Evolutionary conservation across 257 asterid species (phyloP), one percentile per base, ranked within the genome.

Genomic region (Verbascum thapsus): DNA sequence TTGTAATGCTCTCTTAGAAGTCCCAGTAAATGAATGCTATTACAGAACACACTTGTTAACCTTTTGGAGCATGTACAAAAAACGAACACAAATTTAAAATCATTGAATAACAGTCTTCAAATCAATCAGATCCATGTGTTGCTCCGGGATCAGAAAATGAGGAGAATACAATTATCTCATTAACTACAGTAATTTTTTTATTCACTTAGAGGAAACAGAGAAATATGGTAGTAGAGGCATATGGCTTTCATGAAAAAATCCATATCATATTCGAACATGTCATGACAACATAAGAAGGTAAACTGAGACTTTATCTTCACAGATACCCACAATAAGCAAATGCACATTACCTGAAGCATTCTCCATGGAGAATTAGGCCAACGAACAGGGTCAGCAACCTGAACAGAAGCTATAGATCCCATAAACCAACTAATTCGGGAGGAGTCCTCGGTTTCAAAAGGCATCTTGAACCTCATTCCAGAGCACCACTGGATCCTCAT

Each of bases 281-380:
- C 32, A 26, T 26, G 5, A 26, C 32, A 26, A 26, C 32, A 26
- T 26, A 26, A 1, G 3, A 5, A 26, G 32, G 32, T 26, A 5
- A 26, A 7, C 38, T 2, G 8, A 7, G 5, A 10, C 39, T 3
- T 51, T 17, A 30, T 37, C 26, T 37, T 45, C 5, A 26, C 8
- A 60, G 44, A 43, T 10, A 8, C 23, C 20, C 7, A 16, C 10
- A 40, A 32, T 58, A 30, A 58, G 11, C 53, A 47, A 60, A 13
- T 5, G 18, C n/a, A 38, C 30, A 22, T 61, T 66, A 81, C 88
- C 85, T 78, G 88, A 64, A 81, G 88, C 64, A 73, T 39, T 47
- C 78, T 69, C 88, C 88, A 81, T 0, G 74, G 79, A 4, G 88
- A 81, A 78, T 76, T 68, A 42, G 88, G 88, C 88, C 88, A 82